Evolutionary conservation across 78 protist genomes (phyloP).

Genomic region (Ministeria vibrans): DNA sequence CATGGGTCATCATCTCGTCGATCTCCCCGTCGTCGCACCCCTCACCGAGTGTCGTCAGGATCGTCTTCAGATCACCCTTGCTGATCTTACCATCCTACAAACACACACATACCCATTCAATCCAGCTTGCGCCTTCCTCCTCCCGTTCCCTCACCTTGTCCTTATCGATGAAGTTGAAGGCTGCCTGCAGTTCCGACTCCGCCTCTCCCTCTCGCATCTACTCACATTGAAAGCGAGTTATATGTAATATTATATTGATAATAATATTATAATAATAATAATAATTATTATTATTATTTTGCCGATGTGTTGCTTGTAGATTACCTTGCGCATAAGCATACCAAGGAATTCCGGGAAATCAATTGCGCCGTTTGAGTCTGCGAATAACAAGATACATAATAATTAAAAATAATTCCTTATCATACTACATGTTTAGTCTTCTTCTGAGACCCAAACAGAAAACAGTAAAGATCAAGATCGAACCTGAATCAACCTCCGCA

Average conservation of each 20-base stretch:
- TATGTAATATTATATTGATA: neutral
- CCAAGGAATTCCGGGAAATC: constrained; percentile 95
- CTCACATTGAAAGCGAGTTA: neutral
- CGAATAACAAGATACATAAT: neutral
- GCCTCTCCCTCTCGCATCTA: constrained; percentile 95
- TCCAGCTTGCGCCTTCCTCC: too few relatives aligned
- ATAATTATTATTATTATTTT: neutral
- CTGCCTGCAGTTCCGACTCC: constrained; percentile 98
- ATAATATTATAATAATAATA: neutral
- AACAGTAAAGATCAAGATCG: neutral
- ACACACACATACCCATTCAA: too few relatives aligned
- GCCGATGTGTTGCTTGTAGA: neutral
- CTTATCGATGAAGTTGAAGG: constrained; percentile 98
- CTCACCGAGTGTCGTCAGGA: constrained; percentile 81
- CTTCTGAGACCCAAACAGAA: neutral
- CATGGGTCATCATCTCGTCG: constrained; percentile 97
- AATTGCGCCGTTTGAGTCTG: constrained; percentile 81
- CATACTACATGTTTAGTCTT: too few relatives aligned
- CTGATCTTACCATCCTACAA: constrained; percentile 96
- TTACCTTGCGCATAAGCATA: constrained; percentile 43
- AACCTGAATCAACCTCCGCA: constrained; percentile 42
- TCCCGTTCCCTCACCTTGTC: too few relatives aligned
- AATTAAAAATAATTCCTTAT: neutral
- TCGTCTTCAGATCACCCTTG: constrained; percentile 95
- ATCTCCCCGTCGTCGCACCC: constrained; percentile 91